phyloP scores from a whole-genome alignment of 306 rosid genomes.

The Acacia confusa region DNA sequence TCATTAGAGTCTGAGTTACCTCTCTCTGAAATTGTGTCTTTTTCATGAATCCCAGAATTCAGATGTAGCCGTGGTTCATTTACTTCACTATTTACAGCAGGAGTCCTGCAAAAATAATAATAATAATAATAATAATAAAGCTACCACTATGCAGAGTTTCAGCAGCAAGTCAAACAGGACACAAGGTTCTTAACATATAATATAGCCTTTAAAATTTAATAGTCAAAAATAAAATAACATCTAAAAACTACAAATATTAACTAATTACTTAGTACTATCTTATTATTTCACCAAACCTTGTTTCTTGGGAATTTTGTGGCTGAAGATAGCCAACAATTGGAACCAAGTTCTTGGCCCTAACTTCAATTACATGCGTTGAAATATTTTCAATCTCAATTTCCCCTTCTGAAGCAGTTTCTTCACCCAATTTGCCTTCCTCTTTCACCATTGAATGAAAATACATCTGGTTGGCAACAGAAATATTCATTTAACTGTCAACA shows the following conservation, averaged over 20 bases:
- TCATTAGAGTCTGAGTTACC: conserved; percentile 35
- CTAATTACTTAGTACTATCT: background rate
- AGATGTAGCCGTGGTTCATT: conserved; percentile 39
- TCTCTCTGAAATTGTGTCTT: conserved; percentile 43
- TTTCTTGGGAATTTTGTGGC: conserved; percentile 40
- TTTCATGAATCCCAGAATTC: conserved; percentile 41
- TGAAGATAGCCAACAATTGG: conserved; percentile 65
- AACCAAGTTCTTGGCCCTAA: conserved; percentile 63
- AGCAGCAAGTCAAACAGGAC: background rate
- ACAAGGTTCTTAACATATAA: background rate
- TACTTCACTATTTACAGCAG: conserved; percentile 34
- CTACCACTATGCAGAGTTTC: conserved; percentile 2
- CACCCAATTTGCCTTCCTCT: conserved; percentile 41
- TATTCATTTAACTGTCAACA: conserved; percentile 19
- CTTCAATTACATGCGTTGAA: conserved; percentile 55
- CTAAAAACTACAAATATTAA: background rate
- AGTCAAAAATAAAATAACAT: background rate
- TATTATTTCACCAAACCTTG: conserved; percentile 44
- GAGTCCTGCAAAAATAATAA: conserved; percentile 38
- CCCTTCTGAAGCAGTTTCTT: conserved; percentile 41
- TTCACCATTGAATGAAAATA: conserved; percentile 60
- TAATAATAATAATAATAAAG: background rate
- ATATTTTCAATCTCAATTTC: conserved; percentile 68
- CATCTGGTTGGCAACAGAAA: conserved; percentile 48
- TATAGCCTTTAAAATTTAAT: background rate